Evolutionary conservation across 2,329 filamentous ascomycete species (phyloP), one percentile per base, ranked within the genome.

Genomic region (Paracoccidioides brasiliensis): DNA sequence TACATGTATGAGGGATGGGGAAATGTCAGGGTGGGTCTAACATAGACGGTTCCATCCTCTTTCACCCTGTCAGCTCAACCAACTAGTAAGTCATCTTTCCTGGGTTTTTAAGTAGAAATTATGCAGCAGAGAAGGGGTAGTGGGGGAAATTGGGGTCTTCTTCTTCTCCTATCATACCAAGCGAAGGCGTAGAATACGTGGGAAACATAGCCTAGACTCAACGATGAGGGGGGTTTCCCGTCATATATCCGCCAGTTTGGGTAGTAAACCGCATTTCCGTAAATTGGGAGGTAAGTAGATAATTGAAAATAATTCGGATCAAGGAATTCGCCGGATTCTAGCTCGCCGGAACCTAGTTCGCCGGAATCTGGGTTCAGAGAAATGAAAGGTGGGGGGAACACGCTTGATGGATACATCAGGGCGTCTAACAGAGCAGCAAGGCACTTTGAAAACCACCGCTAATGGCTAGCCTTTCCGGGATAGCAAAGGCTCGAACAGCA

Each of bases 181-280:
- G 86, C 86, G 78, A 88, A 90, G 10, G 87, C 86, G 67, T 91
- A 91, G 70, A 90, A 90, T 32, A 90, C 82, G 65, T 89, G 85
- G 61, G 85, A 90, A 64, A 91, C 83, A 64, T 85, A 87, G 61
- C 81, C 81, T 68, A 88, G 82, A 67, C 87, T 86, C 65, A 91
- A 74, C 55, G 82, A 82, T 0, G 81, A 86, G 0, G 88, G 88
- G 14, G 85, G 85, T 63, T 88, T 81, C 60, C 84, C 80, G 56
- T 79, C 77, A 70, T 90, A 89, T 61, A 89, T 80, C 57, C 83
- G 77, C 73, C 81, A 83, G 70, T 88, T 91, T n/a, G 86, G 86
- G 69, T 88, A 93, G 72, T 91, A 93, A 15, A 89, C 85, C 28
- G 84, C 87, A 69, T 93, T 93, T 64, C 80, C 64, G 62, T 67